Base-by-base conservation (phyloP, 129 eudicot genomes). In the Chrysanthemum lavandulifolium region DNA sequence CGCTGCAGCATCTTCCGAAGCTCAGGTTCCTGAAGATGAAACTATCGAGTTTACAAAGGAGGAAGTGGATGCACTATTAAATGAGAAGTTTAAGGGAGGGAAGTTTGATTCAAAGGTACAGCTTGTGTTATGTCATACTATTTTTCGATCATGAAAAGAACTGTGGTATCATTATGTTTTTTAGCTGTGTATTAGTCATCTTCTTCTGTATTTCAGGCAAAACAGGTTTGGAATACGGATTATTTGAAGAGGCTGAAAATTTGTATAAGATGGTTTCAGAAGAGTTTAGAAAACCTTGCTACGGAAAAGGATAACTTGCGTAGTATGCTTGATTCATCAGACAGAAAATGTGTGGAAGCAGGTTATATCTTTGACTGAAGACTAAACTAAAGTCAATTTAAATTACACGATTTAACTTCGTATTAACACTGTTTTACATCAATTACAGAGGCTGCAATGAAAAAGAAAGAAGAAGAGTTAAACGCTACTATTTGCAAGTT, bases 101-200 rank as follows among this genome's bases (percentile, higher is more conserved):
- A 78, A 54, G 81, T 87, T 74, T 67, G 89, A 87, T 73, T 33
- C 83, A 9, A 87, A 87, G 94, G 94, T 87, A 8, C 62, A 84
- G 4, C 40, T 62, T 62, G 0, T 49, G 19, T 45, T 15, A 43
- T 63, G 45, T 47, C 33, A 36, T 53, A 31, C 19, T 5, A 33
- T 63, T 9, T 1, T 63, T 19, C 33, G 25, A 0, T 21, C 1
- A 14, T 36, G 25, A 63, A 40, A 1, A 36, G 9, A 36, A 9
- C 19, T 36, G 3, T 54, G 51, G 19, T 57, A 52, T 54, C 15
- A 69, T 36, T 65, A 60, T 68, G 68, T 65, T 25, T 52, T 21
- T 56, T 40, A 53, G 23, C 47, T 51, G 9, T 67, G 19, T 61
- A 45, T 62, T 59, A 1, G 14, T 5, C 19, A 12, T 27, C 15